Evolutionary conservation across 768 basidiomycete genomes (phyloP).

Genomic region (Mycena metata): DNA sequence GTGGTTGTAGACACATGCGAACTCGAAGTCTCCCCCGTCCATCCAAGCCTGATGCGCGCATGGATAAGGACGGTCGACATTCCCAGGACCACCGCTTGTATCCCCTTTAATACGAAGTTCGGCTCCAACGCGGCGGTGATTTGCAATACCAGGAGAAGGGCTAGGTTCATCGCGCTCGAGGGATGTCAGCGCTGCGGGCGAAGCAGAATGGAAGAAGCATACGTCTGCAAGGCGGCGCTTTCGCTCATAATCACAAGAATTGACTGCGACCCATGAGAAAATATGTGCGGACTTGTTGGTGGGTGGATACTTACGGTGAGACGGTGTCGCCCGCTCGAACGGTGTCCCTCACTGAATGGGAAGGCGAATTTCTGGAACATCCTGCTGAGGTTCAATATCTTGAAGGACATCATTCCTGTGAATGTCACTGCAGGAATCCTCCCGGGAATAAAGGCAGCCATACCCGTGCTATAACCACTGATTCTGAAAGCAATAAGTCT

Average conservation of each 20-base stretch:
- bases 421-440: neutral
- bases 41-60: constrained; percentile 1
- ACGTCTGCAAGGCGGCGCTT: constrained; percentile 12
- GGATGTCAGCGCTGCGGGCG: neutral
- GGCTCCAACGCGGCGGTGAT: neutral
- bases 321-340: neutral
- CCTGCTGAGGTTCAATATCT: neutral
- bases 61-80: constrained; percentile 10
- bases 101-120: constrained; percentile 15
- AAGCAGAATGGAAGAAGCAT: neutral
- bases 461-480: constrained; percentile 9
- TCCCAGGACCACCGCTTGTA: constrained; percentile 13
- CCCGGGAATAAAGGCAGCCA: neutral
- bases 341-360: neutral
- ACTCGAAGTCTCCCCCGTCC: neutral
- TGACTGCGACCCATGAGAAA: neutral
- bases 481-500: neutral
- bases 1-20: too few species aligned
- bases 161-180: constrained; percentile 5
- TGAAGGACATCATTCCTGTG: constrained; percentile 1
- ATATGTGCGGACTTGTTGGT: neutral
- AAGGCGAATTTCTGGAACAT: neutral
- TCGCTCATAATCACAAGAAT: neutral
- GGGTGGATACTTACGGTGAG: constrained; percentile 6
- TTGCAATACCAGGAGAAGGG: constrained; percentile 3